These are phyloP conservation scores for Penicillium sp. DNA, from an alignment of 2,329 filamentous ascomycete species.

Conservation along the genomic window DNA sequence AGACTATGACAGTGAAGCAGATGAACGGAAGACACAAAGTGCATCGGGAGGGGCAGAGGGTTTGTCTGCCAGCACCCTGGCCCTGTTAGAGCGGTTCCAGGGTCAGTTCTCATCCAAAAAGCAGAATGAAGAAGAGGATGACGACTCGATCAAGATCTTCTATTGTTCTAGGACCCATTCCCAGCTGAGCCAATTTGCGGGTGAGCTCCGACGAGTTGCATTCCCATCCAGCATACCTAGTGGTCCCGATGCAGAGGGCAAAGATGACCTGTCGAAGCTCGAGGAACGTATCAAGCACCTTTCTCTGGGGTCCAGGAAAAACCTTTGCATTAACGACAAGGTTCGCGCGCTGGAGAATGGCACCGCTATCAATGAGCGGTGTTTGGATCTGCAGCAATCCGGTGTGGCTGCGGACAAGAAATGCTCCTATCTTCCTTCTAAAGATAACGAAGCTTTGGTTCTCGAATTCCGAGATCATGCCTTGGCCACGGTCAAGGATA, in stretches of 20 bases:
- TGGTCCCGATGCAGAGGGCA: slow-evolving; percentile 27
- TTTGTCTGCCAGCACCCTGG: slow-evolving; percentile 69
- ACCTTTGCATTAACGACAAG: slow-evolving; percentile 80
- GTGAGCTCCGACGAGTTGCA: slow-evolving; percentile 71
- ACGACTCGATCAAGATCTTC: slow-evolving; percentile 72
- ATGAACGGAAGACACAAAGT: slow-evolving; percentile 33
- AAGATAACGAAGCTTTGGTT: slow-evolving; percentile 66
- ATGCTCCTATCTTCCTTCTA: slow-evolving; percentile 73
- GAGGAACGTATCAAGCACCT: slow-evolving; percentile 70
- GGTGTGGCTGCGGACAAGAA: slow-evolving; percentile 57
- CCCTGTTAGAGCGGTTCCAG: slow-evolving; percentile 65
- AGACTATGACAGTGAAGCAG: slow-evolving; percentile 64
- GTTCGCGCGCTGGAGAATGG: slow-evolving; percentile 66
- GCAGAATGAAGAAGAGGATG: slow-evolving; percentile 47
- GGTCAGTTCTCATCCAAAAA: slow-evolving; percentile 36
- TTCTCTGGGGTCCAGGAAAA: slow-evolving; percentile 78
- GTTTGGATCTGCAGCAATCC: slow-evolving; percentile 80
- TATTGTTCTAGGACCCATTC: slow-evolving; percentile 93
- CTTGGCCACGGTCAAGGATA: slow-evolving; percentile 80
- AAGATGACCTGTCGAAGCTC: slow-evolving; percentile 27
- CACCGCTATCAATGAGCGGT: slow-evolving; percentile 88
- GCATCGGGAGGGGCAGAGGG: slow-evolving; percentile 40
- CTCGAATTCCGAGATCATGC: slow-evolving; percentile 81
- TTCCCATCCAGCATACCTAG: slow-evolving; percentile 67
- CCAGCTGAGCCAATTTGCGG: slow-evolving; percentile 81